phyloP scores from a whole-genome alignment of 495 filamentous ascomycete genomes.

The Glonium stellatum region DNA sequence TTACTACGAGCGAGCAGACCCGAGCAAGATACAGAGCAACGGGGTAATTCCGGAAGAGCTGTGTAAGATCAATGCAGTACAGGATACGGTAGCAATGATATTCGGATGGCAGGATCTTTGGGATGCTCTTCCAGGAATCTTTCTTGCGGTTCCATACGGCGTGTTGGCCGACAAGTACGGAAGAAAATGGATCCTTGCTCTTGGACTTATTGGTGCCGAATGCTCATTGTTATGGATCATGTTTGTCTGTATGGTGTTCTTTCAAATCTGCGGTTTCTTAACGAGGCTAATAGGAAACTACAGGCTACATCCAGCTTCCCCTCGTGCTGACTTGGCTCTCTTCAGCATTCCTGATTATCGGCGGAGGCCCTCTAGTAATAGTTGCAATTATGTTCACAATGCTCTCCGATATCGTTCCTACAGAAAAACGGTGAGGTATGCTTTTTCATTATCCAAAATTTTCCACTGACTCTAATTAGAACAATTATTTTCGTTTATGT shows the following conservation, averaged over 20 bases:
- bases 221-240: conserved; percentile 16
- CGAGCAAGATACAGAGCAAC: conserved; percentile 17
- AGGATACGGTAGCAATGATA: conserved; percentile 21
- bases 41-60: conserved; percentile 18
- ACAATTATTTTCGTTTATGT: conserved; percentile 24
- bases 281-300: not conserved
- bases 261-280: not conserved
- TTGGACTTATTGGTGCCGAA: conserved; percentile 16
- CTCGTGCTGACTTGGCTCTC: conserved; percentile 26
- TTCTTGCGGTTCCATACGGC: conserved; percentile 23
- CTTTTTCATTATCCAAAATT: not conserved
- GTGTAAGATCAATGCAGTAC: conserved; percentile 22
- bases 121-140: conserved; percentile 23
- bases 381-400: conserved; percentile 21
- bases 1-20: conserved; percentile 22
- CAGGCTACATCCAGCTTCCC: conserved; percentile 19
- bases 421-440: conserved; percentile 16
- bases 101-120: conserved; percentile 25
- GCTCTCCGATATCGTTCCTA: conserved; percentile 22
- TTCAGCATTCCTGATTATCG: conserved; percentile 14
- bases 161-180: conserved; percentile 21
- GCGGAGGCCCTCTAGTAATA: conserved; percentile 19
- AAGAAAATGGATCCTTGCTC: conserved; percentile 20
- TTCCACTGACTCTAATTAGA: not conserved
- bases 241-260: conserved; percentile 16